Evolutionary conservation across 1,139 yeast genomes (phyloP).

Genomic region (Pichia sp.): DNA sequence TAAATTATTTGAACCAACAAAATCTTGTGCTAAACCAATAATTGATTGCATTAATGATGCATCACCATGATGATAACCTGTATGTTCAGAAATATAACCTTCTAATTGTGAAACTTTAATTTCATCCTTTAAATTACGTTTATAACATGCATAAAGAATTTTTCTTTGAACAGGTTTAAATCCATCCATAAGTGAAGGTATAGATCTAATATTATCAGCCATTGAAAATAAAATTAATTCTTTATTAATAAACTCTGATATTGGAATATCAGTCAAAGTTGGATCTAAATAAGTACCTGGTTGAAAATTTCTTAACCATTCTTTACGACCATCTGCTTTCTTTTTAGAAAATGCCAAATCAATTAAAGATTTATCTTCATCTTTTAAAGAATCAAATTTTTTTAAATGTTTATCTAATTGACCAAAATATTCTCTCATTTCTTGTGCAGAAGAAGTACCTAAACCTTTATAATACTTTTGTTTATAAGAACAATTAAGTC

Average conservation of each 20-base stretch:
- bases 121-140: constrained; percentile 69
- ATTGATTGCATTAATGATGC: constrained; percentile 81
- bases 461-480: constrained; percentile 97
- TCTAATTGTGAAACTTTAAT: constrained; percentile 88
- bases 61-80: constrained; percentile 97
- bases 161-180: constrained; percentile 97
- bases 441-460: constrained; percentile 83
- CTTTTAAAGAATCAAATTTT: constrained; percentile 74
- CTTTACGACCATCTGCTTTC: constrained; percentile 95
- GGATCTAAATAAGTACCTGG: constrained; percentile 95
- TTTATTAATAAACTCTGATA: constrained; percentile 88
- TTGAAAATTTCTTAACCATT: constrained; percentile 82
- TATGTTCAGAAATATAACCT: constrained; percentile 82
- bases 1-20: constrained; percentile 87
- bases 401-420: constrained; percentile 84
- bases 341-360: constrained; percentile 93
- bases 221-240: constrained; percentile 91
- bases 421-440: constrained; percentile 84
- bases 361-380: constrained; percentile 71
- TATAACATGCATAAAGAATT: constrained; percentile 81
- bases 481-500: constrained; percentile 71
- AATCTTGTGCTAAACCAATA: constrained; percentile 90
- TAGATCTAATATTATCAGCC: constrained; percentile 95
- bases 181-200: constrained; percentile 92
- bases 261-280: constrained; percentile 69